Evolutionary conservation across 768 basidiomycete genomes (phyloP).

Genomic region (Lactarius sp.): DNA sequence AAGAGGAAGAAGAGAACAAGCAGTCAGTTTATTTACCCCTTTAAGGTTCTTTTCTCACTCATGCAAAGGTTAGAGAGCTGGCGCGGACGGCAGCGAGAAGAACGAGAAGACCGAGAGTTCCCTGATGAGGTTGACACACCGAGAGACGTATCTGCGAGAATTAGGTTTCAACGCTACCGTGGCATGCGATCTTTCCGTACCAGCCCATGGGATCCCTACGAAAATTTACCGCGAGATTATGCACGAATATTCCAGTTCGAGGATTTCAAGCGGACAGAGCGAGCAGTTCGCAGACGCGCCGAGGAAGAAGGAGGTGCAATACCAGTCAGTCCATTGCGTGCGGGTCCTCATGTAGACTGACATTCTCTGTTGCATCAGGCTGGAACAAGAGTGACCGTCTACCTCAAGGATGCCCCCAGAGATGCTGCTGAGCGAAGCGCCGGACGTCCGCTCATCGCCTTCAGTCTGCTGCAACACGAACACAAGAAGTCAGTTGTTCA

Average conservation of each 20-base stretch:
- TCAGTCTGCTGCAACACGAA: constrained; percentile 88
- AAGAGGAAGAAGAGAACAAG: constrained; percentile 77
- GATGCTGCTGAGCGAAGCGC: constrained; percentile 40
- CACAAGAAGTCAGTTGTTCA: constrained; percentile 93
- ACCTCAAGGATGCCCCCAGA: constrained; percentile 69
- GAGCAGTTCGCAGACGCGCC: constrained; percentile 59
- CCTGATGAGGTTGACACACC: constrained; percentile 98
- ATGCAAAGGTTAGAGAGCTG: constrained; percentile 56
- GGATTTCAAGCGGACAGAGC: constrained; percentile 83
- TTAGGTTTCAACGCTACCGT: constrained; percentile 87
- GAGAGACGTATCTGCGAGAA: constrained; percentile 68
- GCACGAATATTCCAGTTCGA: constrained; percentile 96
- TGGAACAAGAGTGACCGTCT: constrained; percentile 74
- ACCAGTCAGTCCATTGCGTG: constrained; percentile 46
- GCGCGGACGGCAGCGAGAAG: constrained; percentile 66
- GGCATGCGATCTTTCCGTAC: constrained; percentile 91
- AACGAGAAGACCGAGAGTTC: constrained; percentile 79
- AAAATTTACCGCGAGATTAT: constrained; percentile 92
- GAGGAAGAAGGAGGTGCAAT: constrained; percentile 56
- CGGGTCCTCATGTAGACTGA: not conserved
- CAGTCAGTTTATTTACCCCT: constrained; percentile 55
- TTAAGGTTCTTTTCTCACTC: constrained; percentile 13
- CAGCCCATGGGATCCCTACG: constrained; percentile 96
- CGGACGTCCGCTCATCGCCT: constrained; percentile 54
- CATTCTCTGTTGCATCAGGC: constrained; percentile 45